Percentiles rank a stretch among this genome's conserved stretches.
phyloP scores from a whole-genome alignment of 306 rosid species.

The Leucaena leucocephala region DNA sequence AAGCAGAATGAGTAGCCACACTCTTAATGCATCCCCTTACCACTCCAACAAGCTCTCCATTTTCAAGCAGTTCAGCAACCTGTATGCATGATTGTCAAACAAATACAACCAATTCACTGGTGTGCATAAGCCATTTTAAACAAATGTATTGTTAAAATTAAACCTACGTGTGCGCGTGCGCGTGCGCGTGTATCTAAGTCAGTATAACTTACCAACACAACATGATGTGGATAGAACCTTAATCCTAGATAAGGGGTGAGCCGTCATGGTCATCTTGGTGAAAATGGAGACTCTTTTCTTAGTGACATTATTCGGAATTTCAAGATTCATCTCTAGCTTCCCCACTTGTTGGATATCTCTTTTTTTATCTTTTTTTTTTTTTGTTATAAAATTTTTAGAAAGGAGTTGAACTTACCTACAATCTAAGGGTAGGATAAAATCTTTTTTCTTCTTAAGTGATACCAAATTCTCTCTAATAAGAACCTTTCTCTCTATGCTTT shows the following conservation, averaged over 20 bases:
- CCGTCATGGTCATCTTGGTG: slow-evolving; percentile 48
- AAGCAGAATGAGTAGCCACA: slow-evolving; percentile 51
- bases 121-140: not conserved
- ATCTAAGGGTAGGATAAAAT: too few relatives aligned
- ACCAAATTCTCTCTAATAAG: slow-evolving; percentile 67
- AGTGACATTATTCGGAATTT: slow-evolving; percentile 59
- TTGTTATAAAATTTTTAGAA: too few relatives aligned
- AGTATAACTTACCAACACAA: slow-evolving; percentile 65
- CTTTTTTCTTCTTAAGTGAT: too few relatives aligned
- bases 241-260: slow-evolving; percentile 79
- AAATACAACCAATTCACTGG: not conserved
- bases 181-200: not conserved
- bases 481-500: slow-evolving; percentile 48
- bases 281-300: slow-evolving; percentile 68
- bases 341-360: slow-evolving; percentile 69
- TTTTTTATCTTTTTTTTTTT: too few relatives aligned
- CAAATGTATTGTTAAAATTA: not conserved
- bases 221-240: slow-evolving; percentile 71
- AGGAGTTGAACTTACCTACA: too few relatives aligned
- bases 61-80: slow-evolving; percentile 75
- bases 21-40: slow-evolving; percentile 72
- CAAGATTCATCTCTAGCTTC: slow-evolving; percentile 73
- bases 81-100: slow-evolving; percentile 20
- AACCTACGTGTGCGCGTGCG: not conserved
- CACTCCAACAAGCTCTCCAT: slow-evolving; percentile 67